Evolutionary conservation across 306 rosid species (phyloP), one percentile per base, ranked within the genome.

Genomic region (Cicer judaicum): DNA sequence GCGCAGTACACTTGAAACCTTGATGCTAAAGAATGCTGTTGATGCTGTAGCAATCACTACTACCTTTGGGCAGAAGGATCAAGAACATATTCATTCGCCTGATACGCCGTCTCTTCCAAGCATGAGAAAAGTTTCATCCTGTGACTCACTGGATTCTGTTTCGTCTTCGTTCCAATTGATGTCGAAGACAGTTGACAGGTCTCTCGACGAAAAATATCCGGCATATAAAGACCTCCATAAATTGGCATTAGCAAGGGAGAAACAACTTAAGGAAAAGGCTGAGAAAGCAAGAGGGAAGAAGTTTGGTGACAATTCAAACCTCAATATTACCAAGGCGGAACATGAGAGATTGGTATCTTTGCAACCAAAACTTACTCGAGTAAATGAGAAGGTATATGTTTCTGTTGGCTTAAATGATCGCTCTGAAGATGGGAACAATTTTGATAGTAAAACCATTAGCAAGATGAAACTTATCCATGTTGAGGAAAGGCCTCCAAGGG

Each of bases 191-290:
- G 91, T 94, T 76, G 97, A 87, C 38, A 87, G 87, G 42, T 89
- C 89, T 54, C 53, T 74, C 29, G 96, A 94, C 42, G 96, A 94
- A 84, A 92, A 90, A 74, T 94, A 92, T 76, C 99, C 99, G 2
- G 93, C 93, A 1, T 94, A 87, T 73, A 94, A 87, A 82, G 96
- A 94, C 64, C 88, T 96, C 55, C 99, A 94, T 84, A 94, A 85
- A 76, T 83, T 92, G 87, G 99, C 96, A 24, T 81, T 94, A 29
- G 93, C 90, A 75, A 86, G 99, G 85, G 99, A 94, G 78, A 87
- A 88, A 70, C 79, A 90, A 19, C 79, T 94, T 39, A 94, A 94
- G 72, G 97, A 90, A 82, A 88, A 84, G 75, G 99, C 99, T 2
- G 90, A 86, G 43, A 85, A 85, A 77, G 97, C 95, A 76, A 90